phyloP scores from a whole-genome alignment of 257 asterid genomes.

The Salvia splendens region DNA sequence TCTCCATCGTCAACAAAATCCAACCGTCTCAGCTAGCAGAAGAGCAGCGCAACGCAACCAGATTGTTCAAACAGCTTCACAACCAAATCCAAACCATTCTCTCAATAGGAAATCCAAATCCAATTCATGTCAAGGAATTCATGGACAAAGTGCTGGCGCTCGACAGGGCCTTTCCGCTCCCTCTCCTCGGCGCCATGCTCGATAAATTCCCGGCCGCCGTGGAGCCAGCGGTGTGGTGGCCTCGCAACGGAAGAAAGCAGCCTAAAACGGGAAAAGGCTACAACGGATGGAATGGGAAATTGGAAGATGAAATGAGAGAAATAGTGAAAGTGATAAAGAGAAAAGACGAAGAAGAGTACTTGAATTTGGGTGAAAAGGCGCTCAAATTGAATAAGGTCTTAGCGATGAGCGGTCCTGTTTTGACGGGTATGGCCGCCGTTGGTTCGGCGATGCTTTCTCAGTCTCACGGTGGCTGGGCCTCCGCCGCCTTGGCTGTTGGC shows the following conservation, averaged over 20 bases:
- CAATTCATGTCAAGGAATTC: constrained; percentile 38
- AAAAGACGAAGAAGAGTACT: constrained; percentile 55
- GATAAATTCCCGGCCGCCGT: constrained; percentile 41
- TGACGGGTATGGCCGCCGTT: constrained; percentile 55
- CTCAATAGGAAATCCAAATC: constrained; percentile 32
- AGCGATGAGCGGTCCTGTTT: constrained; percentile 47
- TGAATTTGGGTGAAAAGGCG: constrained; percentile 47
- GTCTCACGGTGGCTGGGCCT: constrained; percentile 33
- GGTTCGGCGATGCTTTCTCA: constrained; percentile 37
- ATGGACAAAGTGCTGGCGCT: constrained; percentile 56
- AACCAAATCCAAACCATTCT: constrained; percentile 44
- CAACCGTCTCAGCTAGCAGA: constrained; percentile 76
- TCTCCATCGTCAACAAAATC: constrained; percentile 42
- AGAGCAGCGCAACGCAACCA: constrained; percentile 62
- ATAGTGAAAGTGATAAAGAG: constrained; percentile 36
- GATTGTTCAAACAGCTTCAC: constrained; percentile 53
- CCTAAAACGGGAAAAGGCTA: neutral
- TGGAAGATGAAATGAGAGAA: constrained; percentile 58
- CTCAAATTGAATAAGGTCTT: constrained; percentile 49
- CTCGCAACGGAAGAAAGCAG: constrained; percentile 30
- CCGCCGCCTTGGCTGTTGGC: constrained; percentile 4
- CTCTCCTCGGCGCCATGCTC: constrained; percentile 49
- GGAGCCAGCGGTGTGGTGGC: constrained; percentile 65
- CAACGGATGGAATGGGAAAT: constrained; percentile 48
- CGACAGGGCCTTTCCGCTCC: constrained; percentile 57